Evolutionary conservation across 768 basidiomycete genomes (phyloP).

Genomic region (Cubamyces lactineus): DNA sequence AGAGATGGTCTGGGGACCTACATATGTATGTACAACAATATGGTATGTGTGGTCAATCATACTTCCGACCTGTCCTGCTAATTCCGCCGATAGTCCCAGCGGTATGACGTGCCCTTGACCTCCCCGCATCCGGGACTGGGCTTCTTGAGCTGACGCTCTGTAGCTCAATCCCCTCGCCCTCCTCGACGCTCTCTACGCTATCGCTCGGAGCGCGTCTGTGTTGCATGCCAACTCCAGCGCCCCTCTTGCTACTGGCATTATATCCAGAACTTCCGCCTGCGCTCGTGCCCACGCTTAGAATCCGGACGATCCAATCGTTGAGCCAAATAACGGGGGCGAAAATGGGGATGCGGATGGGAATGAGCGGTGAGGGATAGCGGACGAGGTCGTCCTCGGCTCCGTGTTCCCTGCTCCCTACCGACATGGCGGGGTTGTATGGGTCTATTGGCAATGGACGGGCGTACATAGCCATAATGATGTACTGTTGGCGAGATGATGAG

Average conservation of each 20-base stretch:
- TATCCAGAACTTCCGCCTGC: conserved; percentile 15
- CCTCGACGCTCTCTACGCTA: conserved; percentile 62
- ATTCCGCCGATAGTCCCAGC: not conserved
- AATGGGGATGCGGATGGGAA: conserved; percentile 81
- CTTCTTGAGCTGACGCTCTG: not conserved
- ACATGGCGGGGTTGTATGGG: conserved; percentile 64
- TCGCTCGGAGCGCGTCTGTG: conserved; percentile 40
- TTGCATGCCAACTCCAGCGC: not conserved
- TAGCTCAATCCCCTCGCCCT: conserved; percentile 48
- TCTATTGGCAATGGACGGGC: conserved; percentile 74
- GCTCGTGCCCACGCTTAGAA: conserved; percentile 57
- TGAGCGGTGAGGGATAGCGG: conserved; percentile 71
- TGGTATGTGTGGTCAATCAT: conserved; percentile 8
- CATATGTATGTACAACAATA: no score
- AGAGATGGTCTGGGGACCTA: no score
- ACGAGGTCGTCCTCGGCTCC: conserved; percentile 39
- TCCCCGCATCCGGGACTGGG: conserved; percentile 10
- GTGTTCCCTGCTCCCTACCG: conserved; percentile 24
- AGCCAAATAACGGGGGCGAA: conserved; percentile 75
- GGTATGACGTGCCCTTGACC: conserved; percentile 2
- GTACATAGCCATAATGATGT: conserved; percentile 82
- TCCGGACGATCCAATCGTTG: conserved; percentile 68
- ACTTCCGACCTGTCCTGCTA: conserved; percentile 14
- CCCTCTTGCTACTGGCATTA: conserved; percentile 28
- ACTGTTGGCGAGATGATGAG: conserved; percentile 47